These are phyloP conservation scores for Baorangia bicolor DNA, from an alignment of 768 basidiomycete species.

Conservation along the genomic window DNA sequence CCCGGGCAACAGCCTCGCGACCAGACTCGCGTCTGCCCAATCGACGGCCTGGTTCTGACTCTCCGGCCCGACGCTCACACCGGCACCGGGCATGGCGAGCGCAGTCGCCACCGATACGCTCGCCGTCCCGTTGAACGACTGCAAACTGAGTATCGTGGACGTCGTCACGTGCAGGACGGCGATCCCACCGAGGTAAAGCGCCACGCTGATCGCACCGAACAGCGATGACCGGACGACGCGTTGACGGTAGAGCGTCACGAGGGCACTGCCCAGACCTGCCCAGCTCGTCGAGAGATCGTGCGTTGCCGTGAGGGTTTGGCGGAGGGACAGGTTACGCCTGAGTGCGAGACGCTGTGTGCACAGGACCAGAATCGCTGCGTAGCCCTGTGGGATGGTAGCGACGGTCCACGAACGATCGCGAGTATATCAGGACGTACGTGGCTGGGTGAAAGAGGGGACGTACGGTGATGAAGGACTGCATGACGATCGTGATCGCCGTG, in stretches of 20 bases:
- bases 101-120: not conserved
- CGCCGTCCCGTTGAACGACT: slow-evolving; percentile 9
- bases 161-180: slow-evolving; percentile 13
- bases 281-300: not conserved
- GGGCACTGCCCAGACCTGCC: not conserved
- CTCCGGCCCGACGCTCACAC: not conserved
- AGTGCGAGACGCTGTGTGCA: not conserved
- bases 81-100: not conserved
- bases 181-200: slow-evolving; percentile 11
- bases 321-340: not conserved
- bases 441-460: not conserved
- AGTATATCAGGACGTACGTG: not conserved
- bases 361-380: not conserved
- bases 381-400: not conserved
- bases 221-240: too few species aligned
- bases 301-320: not conserved
- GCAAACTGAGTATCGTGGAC: slow-evolving; percentile 2
- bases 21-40: not conserved
- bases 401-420: not conserved
- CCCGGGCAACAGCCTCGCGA: not conserved
- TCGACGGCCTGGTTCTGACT: not conserved
- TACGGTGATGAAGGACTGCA: not conserved
- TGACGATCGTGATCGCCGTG: not conserved
- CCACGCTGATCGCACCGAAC: not conserved
- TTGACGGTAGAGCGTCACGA: not conserved